phyloP scores from a whole-genome alignment of 192 early-diverging fungal species.

The Coemansia guatemalensis region DNA sequence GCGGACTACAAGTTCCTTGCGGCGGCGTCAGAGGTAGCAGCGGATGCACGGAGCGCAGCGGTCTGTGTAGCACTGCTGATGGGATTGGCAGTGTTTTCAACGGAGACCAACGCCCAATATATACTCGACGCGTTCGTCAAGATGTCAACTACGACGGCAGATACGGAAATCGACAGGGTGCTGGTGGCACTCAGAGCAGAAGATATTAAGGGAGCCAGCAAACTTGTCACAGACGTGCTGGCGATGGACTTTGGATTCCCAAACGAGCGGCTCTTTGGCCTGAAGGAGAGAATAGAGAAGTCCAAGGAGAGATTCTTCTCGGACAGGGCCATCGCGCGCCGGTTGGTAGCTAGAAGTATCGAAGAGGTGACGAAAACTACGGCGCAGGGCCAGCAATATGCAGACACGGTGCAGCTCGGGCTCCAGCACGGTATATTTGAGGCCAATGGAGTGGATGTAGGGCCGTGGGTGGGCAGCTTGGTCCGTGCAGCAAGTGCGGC shows the following conservation, averaged over 20 bases:
- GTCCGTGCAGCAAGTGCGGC: conserved; percentile 12
- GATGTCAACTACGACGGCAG: conserved; percentile 5
- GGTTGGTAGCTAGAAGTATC: conserved; percentile 11
- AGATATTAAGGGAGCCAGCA: conserved; percentile 19
- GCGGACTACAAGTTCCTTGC: conserved; percentile 24
- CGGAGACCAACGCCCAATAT: conserved; percentile 9
- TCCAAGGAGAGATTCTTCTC: conserved; percentile 13
- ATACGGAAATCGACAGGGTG: conserved; percentile 25
- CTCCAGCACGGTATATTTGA: conserved; percentile 41
- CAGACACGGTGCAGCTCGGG: conserved; percentile 23
- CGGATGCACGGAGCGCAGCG: background rate
- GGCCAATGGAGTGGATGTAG: conserved; percentile 38
- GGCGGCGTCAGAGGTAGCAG: conserved; percentile 7
- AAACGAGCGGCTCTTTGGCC: conserved; percentile 40
- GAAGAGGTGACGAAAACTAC: background rate
- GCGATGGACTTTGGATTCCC: conserved; percentile 47
- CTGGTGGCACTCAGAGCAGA: conserved; percentile 28
- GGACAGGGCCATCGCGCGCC: conserved; percentile 16
- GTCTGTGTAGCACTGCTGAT: conserved; percentile 29
- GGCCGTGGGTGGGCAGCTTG: conserved; percentile 40
- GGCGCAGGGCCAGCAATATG: conserved; percentile 8
- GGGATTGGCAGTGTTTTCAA: conserved; percentile 33
- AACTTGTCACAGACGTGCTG: conserved; percentile 18
- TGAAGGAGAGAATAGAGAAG: conserved; percentile 29
- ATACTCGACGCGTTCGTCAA: conserved; percentile 10